Evolutionary conservation across 129 eudicot species (phyloP).

Genomic region (Rutidosis leptorrhynchoides): DNA sequence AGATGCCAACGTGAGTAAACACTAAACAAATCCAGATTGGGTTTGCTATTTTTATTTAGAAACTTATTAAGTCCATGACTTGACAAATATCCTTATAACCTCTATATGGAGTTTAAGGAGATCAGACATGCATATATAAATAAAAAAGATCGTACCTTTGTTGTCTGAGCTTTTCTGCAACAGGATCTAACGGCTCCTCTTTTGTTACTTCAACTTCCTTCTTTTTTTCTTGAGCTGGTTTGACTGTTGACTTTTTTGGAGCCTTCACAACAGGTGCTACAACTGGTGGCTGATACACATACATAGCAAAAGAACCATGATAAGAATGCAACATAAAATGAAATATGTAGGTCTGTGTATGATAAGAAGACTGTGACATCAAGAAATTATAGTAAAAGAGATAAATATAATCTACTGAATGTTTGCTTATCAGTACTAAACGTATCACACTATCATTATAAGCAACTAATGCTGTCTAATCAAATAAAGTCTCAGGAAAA

Average conservation of each 20-base stretch:
- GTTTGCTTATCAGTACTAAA: neutral
- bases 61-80: neutral
- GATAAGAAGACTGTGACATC: too few relatives aligned
- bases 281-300: constrained; percentile 55
- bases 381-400: neutral
- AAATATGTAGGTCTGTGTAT: too few relatives aligned
- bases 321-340: too few relatives aligned
- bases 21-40: neutral
- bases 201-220: constrained; percentile 52
- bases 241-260: constrained; percentile 57
- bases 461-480: too few relatives aligned
- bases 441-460: too few relatives aligned
- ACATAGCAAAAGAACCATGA: neutral
- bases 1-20: neutral
- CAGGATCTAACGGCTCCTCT: constrained; percentile 72
- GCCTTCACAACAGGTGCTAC: constrained; percentile 52
- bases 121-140: too few relatives aligned
- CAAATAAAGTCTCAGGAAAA: neutral
- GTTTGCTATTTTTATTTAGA: neutral
- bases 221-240: constrained; percentile 62
- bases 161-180: constrained; percentile 85
- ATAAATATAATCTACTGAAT: neutral
- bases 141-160: constrained; percentile 66
- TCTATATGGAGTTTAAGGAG: neutral
- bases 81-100: neutral